These are phyloP conservation scores for Paramecium tetraurelia DNA, from an alignment of 73 alveolate species.

Conservation along the genomic window DNA sequence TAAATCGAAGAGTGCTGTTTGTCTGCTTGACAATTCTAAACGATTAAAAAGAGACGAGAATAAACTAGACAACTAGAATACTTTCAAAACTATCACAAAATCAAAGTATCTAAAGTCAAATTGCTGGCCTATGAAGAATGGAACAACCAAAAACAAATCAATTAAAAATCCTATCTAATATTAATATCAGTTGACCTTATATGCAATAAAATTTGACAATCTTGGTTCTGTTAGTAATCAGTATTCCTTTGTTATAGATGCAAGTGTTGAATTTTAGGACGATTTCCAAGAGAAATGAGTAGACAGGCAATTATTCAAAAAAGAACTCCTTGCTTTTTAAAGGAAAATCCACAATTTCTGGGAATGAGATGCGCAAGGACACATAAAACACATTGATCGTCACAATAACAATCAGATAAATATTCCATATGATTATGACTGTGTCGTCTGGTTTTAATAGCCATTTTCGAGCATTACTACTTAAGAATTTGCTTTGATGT, in stretches of 20 bases:
- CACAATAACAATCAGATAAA: not conserved
- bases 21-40: not conserved
- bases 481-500: not conserved
- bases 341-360: not conserved
- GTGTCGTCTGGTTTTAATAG: conserved; percentile 38
- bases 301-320: not conserved
- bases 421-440: conserved; percentile 3
- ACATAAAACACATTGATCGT: conserved; percentile 7
- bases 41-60: not conserved
- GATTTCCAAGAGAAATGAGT: conserved; percentile 3
- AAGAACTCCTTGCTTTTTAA: not conserved
- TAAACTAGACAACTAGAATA: not conserved
- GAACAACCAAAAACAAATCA: not conserved
- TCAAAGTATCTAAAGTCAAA: conserved; percentile 5
- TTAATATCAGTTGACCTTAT: not conserved
- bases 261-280: conserved; percentile 8
- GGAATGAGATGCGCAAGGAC: not conserved
- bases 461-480: not conserved
- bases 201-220: not conserved
- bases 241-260: not conserved
- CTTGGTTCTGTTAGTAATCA: not conserved
- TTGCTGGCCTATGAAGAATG: not conserved
- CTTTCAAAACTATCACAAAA: not conserved
- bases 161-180: not conserved
- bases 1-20: conserved; percentile 2